Evolutionary conservation across 495 filamentous ascomycete genomes (phyloP), one percentile per base, ranked within the genome.

Genomic region (Hypoxylon subgilvum): DNA sequence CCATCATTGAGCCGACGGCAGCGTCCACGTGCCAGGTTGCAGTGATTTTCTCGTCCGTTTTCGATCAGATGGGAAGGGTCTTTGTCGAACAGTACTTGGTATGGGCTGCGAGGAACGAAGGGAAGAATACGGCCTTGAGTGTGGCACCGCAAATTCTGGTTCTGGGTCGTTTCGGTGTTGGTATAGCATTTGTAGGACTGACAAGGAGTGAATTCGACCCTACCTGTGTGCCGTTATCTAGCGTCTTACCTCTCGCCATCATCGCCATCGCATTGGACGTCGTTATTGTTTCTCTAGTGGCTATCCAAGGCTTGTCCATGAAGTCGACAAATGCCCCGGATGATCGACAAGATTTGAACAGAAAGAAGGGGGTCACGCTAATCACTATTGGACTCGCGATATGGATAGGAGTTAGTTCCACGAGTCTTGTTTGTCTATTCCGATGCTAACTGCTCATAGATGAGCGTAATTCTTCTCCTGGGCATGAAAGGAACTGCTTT

Each of bases 51-150:
- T 73, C 79, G 17, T 75, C 79, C 23, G 41, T 76, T 14, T 79
- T 82, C 67, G 81, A 84, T 54, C 81, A 84, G 65, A 49, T 82
- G 6, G 79, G 69, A 27, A 70, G 80, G 34, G 70, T 79, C 36
- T 73, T 72, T 32, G 57, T 81, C 52, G 77, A 80, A 54, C 79
- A 82, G 65, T 83, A 80, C 54, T 62, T 84, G 30, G 49, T 78
- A 34, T 84, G 81, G 79, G 77, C 63, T 21, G 52, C 71, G 51
- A 76, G 66, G 59, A 66, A 23, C 9, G 68, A 63, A 38, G 72
- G 64, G 43, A 57, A 63, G 41, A 74, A 71, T 50, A 50, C 60
- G 9, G 23, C 35, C 4, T 39, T 49, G 28, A 67, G 69, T 45
- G 45, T 76, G 6, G 48, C 75, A 19, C 66, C 75, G 46, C 78